Evolutionary conservation across 345 rosid genomes (phyloP), one percentile per base, ranked within the genome.

Genomic region (Heritiera fomes): DNA sequence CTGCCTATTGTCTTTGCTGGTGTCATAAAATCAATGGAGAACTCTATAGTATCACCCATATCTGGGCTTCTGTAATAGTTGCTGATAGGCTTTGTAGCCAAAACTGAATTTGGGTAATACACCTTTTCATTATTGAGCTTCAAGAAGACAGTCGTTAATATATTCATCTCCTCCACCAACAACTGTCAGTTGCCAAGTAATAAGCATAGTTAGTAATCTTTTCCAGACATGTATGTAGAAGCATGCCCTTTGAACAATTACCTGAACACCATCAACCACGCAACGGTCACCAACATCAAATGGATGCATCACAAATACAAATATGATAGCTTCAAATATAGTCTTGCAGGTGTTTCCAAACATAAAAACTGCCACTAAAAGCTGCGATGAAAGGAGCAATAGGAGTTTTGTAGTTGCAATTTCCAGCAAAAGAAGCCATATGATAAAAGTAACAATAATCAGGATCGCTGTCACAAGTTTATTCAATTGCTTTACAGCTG

Each of bases 211-310:
- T 70, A 69, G 56, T 56, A 45, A 77, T 23, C 17, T 23, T 77
- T 10, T 56, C 47, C 15, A 28, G 15, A 56, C 23, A 55, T 8
- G 1, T 7, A 69, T 6, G 12, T 17, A 6, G 3, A 17, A 45
- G 3, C 56, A 68, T 20, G 58, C 4, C 38, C 5, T 43, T 20
- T 67, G 55, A 53, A 56, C 67, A 74, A 71, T 78, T 90, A 93
- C 98, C 88, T 82, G 81, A 73, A 82, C 84, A 6, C 95, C 97
- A 74, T 95, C 98, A 53, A 95, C 63, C 53, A 93, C 92, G 61
- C 98, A 93, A 71, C 92, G 97, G 66, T 95, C 98, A 40, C 98
- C 98, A 1, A 95, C 98, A 67, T 95, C 98, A 82, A 91, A 95
- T 47, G 98, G 98, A 75, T 95, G 98, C 98, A 53, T 53, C n/a